Evolutionary conservation across 345 rosid species (phyloP).

Genomic region (Mallotus nudiflorus): DNA sequence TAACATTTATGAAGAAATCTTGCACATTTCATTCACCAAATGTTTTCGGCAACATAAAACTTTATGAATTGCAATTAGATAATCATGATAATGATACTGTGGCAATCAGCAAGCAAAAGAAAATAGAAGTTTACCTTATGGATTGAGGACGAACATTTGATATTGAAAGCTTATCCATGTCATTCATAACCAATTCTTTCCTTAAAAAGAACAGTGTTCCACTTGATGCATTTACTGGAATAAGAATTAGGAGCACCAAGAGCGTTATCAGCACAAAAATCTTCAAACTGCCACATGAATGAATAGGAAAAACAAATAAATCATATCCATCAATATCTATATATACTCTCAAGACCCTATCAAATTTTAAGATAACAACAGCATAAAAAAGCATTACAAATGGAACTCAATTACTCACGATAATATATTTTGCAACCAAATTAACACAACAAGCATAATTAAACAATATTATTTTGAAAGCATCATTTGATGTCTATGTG

Average conservation of each 20-base stretch:
- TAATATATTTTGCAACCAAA: too few relatives aligned
- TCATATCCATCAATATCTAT: too few relatives aligned
- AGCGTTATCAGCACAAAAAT: slow-evolving; percentile 78
- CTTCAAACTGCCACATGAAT: slow-evolving; percentile 64
- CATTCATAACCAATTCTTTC: slow-evolving; percentile 80
- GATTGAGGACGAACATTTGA: slow-evolving; percentile 87
- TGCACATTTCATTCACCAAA: too few relatives aligned
- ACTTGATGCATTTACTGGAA: slow-evolving; percentile 93
- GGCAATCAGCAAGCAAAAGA: not conserved
- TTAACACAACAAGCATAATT: too few relatives aligned
- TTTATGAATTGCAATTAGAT: too few relatives aligned
- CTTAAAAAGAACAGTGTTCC: slow-evolving; percentile 74
- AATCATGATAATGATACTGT: too few relatives aligned
- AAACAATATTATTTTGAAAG: too few relatives aligned
- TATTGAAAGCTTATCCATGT: slow-evolving; percentile 95
- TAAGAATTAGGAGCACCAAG: slow-evolving; percentile 68
- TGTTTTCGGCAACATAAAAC: too few relatives aligned
- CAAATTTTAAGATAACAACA: not conserved
- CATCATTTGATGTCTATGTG: too few relatives aligned
- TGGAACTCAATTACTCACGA: too few relatives aligned
- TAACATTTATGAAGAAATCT: too few relatives aligned
- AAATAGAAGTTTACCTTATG: slow-evolving; percentile 45
- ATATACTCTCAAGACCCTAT: not conserved
- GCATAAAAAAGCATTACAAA: not conserved
- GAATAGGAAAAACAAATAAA: not conserved